A percentile compares a stretch with the other conserved stretches of the same genome.
Conservation (phyloP, 768 basidiomycete genomes). For the Rhizopogon vesiculosus region DNA sequence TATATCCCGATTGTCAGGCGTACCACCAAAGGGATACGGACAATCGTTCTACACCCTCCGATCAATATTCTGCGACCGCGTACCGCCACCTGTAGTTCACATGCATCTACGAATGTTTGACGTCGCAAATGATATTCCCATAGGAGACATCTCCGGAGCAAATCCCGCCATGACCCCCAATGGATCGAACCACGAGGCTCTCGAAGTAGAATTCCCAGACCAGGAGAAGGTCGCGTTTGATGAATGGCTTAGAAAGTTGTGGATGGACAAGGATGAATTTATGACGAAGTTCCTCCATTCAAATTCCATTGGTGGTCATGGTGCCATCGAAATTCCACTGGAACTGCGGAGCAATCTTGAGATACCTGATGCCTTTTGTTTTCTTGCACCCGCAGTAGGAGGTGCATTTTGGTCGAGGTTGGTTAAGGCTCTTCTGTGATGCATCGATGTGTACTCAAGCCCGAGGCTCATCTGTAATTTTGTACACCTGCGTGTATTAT, state of each 20-base stretch:
- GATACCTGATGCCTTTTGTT: conserved; percentile 63
- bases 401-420: conserved; percentile 46
- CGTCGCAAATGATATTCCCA: conserved; percentile 61
- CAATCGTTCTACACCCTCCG: conserved; percentile 88
- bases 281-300: conserved; percentile 63
- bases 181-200: conserved; percentile 21
- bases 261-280: conserved; percentile 80
- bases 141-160: conserved; percentile 50
- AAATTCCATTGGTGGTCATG: conserved; percentile 31
- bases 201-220: conserved; percentile 48
- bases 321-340: conserved; percentile 52
- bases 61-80: conserved; percentile 77
- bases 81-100: conserved; percentile 82
- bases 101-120: conserved; percentile 82
- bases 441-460: conserved; percentile 4
- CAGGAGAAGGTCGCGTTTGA: conserved; percentile 70
- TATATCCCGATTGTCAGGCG: conserved; percentile 37
- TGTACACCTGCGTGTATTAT: not conserved
- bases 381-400: conserved; percentile 55
- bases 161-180: conserved; percentile 26
- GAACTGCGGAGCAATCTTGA: conserved; percentile 51
- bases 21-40: conserved; percentile 77
- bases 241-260: conserved; percentile 74
- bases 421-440: conserved; percentile 15
- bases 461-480: conserved; percentile 2